These are phyloP conservation scores for Daldinia sp. DNA, from an alignment of 2,329 filamentous ascomycete genomes.

Conservation along the genomic window DNA sequence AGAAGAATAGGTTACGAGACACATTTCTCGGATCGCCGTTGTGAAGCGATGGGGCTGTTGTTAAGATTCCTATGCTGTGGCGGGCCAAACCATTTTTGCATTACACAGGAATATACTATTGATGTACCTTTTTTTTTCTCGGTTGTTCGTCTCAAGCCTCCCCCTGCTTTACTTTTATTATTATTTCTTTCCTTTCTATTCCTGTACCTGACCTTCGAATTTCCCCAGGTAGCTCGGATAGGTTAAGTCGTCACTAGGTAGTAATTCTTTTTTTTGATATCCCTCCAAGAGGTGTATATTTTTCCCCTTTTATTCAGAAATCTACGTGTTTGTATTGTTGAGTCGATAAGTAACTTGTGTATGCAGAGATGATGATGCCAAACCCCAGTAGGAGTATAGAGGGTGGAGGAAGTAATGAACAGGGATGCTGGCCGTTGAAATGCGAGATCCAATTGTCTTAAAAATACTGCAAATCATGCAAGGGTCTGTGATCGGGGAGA, in stretches of 20 bases:
- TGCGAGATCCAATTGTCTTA: slow-evolving; percentile 49
- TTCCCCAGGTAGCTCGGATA: slow-evolving; percentile 17
- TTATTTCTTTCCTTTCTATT: slow-evolving; percentile 33
- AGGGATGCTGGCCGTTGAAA: slow-evolving; percentile 52
- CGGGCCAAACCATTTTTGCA: slow-evolving; percentile 46
- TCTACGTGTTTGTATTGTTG: slow-evolving; percentile 37
- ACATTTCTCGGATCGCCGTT: slow-evolving; percentile 48
- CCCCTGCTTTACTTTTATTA: slow-evolving; percentile 43
- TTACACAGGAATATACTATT: slow-evolving; percentile 48
- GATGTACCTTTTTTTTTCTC: slow-evolving; percentile 49
- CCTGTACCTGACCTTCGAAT: slow-evolving; percentile 22
- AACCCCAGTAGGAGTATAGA: slow-evolving; percentile 36
- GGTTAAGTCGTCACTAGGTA: slow-evolving; percentile 29
- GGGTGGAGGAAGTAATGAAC: slow-evolving; percentile 44
- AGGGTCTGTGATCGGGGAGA: slow-evolving; percentile 47
- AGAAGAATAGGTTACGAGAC: slow-evolving; percentile 48
- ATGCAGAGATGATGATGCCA: slow-evolving; percentile 43
- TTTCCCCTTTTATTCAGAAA: slow-evolving; percentile 29
- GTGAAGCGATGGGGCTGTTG: slow-evolving; percentile 47
- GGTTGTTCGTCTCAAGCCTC: slow-evolving; percentile 41
- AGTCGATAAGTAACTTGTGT: slow-evolving; percentile 47
- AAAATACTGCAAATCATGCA: slow-evolving; percentile 51
- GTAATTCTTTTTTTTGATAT: slow-evolving; percentile 9
- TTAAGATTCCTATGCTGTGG: slow-evolving; percentile 46
- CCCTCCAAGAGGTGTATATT: slow-evolving; percentile 7